Conservation (phyloP, 192 early-diverging fungal genomes). For the Endogone sp. region DNA sequence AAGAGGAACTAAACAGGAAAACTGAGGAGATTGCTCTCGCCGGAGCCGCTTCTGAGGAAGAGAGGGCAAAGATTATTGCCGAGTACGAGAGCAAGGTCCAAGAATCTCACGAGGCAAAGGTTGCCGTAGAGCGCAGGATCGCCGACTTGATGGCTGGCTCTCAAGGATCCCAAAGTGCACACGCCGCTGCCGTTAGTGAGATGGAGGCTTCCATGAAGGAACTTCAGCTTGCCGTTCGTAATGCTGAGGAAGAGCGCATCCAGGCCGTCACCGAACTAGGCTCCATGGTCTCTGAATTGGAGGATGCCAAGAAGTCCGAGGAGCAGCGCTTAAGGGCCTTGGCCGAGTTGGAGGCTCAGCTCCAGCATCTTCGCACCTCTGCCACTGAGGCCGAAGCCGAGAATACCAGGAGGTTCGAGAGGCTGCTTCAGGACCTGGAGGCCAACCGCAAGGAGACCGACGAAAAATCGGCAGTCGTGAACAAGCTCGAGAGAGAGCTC, state of each 20-base stretch:
- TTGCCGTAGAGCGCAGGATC: neutral
- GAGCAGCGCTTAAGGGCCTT: neutral
- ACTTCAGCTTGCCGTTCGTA: neutral
- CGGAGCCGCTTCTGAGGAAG: conserved; percentile 1
- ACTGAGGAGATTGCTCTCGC: neutral
- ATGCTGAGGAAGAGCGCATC: neutral
- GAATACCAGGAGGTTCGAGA: neutral
- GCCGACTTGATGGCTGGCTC: conserved; percentile 4
- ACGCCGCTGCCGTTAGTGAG: neutral
- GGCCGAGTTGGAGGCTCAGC: neutral
- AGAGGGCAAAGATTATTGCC: conserved; percentile 4
- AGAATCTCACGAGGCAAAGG: neutral
- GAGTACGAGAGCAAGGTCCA: conserved; percentile 8
- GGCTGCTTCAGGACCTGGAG: neutral
- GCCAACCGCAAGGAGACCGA: neutral
- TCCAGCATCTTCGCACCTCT: neutral
- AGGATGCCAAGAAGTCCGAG: too few species aligned
- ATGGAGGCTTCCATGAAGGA: neutral
- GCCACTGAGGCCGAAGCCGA: neutral
- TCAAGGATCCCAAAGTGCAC: conserved; percentile 1
- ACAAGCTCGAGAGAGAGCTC: neutral
- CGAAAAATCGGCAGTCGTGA: neutral
- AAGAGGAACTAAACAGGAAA: neutral
- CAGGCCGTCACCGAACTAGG: neutral
- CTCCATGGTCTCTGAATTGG: neutral